A percentile compares a stretch with the other conserved stretches of the same genome.
Conservation (phyloP, 2,329 filamentous ascomycete species). For the Pseudofabraea citricarpa region DNA sequence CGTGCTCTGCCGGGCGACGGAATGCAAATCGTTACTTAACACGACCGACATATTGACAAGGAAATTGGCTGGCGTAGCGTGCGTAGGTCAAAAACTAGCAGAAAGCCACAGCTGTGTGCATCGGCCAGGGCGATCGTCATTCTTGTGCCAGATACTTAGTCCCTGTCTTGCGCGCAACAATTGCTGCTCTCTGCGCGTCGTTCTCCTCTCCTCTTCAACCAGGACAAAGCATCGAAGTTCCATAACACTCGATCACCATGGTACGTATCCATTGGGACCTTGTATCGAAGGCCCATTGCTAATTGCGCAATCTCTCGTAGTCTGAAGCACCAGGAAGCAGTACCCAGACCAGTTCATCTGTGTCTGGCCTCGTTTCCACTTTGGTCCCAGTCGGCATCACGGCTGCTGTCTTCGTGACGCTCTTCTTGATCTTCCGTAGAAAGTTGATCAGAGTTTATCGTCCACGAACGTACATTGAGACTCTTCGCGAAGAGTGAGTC, state of each 20-base stretch:
- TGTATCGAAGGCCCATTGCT: not conserved
- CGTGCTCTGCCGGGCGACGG: not conserved
- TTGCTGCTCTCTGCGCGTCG: not conserved
- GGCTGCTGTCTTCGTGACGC: slow-evolving; percentile 33
- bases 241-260: not conserved
- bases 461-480: slow-evolving; percentile 47
- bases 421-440: slow-evolving; percentile 43
- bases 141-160: not conserved
- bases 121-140: not conserved
- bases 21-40: not conserved
- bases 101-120: not conserved
- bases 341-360: slow-evolving; percentile 1
- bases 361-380: slow-evolving; percentile 40
- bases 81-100: not conserved
- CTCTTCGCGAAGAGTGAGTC: slow-evolving; percentile 36
- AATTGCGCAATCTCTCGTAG: not conserved
- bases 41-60: not conserved
- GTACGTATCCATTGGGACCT: not conserved
- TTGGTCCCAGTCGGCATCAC: slow-evolving; percentile 40
- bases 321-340: slow-evolving; percentile 1
- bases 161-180: not conserved
- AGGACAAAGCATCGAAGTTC: not conserved
- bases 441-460: slow-evolving; percentile 44
- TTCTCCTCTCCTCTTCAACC: not conserved
- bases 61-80: not conserved